A percentile compares a stretch with the other conserved stretches of the same genome.
These are phyloP conservation scores for Botryotinia calthae DNA, from an alignment of 2,329 filamentous ascomycete genomes.

Conservation along the genomic window DNA sequence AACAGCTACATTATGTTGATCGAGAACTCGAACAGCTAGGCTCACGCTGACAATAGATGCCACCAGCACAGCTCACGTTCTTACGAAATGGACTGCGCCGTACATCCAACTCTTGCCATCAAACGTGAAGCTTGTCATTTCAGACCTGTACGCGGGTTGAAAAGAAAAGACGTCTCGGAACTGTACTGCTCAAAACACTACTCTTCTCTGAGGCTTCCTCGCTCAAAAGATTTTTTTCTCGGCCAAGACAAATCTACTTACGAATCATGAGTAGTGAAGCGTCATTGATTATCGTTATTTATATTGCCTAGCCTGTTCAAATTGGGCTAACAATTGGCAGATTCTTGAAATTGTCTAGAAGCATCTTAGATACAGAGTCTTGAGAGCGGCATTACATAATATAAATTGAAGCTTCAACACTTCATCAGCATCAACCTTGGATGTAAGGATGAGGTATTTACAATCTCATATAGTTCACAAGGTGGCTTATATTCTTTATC, in stretches of 20 bases:
- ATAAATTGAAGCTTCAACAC: background rate
- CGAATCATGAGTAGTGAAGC: background rate
- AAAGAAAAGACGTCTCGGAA: background rate
- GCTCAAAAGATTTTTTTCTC: background rate
- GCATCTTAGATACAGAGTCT: too few relatives aligned
- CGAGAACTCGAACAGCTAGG: background rate
- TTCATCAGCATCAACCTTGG: background rate
- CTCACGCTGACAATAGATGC: background rate
- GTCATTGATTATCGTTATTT: background rate
- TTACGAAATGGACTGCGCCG: background rate
- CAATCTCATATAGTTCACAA: background rate
- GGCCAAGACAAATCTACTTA: background rate
- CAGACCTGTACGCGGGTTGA: background rate
- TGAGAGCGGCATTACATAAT: background rate
- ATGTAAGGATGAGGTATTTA: background rate
- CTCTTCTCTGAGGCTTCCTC: background rate
- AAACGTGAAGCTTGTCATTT: background rate
- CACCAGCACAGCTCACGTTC: background rate
- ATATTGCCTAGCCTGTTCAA: background rate
- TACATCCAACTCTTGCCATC: background rate
- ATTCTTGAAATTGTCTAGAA: background rate
- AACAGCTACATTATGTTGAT: background rate
- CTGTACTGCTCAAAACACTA: background rate
- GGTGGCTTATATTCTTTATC: constrained; percentile 1
- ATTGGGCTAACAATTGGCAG: background rate